phyloP scores from a whole-genome alignment of 768 basidiomycete species.

The Thelephora ganbajun region DNA sequence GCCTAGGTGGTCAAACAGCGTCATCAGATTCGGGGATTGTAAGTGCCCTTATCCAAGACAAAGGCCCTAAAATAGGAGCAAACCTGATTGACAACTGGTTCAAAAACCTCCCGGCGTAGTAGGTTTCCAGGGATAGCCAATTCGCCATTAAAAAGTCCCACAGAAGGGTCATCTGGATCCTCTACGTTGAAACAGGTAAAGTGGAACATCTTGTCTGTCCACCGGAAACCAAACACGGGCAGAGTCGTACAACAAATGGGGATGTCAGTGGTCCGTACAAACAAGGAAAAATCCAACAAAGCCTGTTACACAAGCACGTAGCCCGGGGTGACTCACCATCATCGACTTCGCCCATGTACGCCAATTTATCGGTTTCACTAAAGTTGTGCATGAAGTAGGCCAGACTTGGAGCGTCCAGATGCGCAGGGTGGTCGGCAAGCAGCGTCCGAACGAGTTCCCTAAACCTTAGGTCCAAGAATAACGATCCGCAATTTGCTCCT shows the following conservation, averaged over 20 bases:
- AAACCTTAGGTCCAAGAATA: slow-evolving; percentile 82
- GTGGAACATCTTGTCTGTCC: slow-evolving; percentile 68
- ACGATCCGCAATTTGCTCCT: slow-evolving; percentile 75
- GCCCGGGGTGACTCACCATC: slow-evolving; percentile 37
- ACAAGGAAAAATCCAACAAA: background rate
- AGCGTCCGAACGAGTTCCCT: slow-evolving; percentile 67
- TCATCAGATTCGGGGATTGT: background rate
- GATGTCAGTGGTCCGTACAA: slow-evolving; percentile 3
- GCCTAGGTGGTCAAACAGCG: slow-evolving; percentile 30
- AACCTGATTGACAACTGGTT: slow-evolving; percentile 74
- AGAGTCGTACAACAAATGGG: background rate
- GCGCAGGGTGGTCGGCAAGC: slow-evolving; percentile 71
- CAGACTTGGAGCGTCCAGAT: slow-evolving; percentile 68
- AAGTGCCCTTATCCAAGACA: slow-evolving; percentile 1
- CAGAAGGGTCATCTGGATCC: slow-evolving; percentile 65
- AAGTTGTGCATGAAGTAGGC: slow-evolving; percentile 86
- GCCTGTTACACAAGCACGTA: background rate
- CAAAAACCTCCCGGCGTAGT: slow-evolving; percentile 73
- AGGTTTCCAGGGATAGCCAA: slow-evolving; percentile 71
- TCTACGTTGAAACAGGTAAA: slow-evolving; percentile 86
- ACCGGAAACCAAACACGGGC: background rate
- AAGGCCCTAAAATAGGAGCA: slow-evolving; percentile 11
- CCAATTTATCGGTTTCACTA: slow-evolving; percentile 77
- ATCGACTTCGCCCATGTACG: slow-evolving; percentile 57
- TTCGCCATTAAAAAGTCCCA: slow-evolving; percentile 74